phyloP scores from a whole-genome alignment of 345 rosid genomes.

The Nephelium lappaceum region DNA sequence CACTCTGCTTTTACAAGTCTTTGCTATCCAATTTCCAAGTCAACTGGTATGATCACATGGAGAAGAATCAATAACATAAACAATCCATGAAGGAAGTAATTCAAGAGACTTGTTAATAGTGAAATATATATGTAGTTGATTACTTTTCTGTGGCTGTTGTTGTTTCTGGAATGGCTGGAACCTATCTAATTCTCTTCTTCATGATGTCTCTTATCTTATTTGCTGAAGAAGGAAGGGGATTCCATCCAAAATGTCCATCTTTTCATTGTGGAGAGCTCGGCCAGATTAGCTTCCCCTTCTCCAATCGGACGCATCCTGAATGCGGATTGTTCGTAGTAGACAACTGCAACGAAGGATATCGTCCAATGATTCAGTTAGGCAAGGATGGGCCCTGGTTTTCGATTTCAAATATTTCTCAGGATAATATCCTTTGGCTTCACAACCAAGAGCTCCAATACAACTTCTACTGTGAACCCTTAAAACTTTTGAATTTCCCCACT shows the following conservation, averaged over 20 bases:
- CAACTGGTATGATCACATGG: neutral
- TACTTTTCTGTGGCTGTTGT: too few relatives aligned
- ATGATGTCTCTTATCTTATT: neutral
- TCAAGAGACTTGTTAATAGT: slow-evolving; percentile 13
- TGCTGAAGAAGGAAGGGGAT: slow-evolving; percentile 2
- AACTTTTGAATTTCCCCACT: slow-evolving; percentile 29
- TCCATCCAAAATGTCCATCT: neutral
- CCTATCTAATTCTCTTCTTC: too few relatives aligned
- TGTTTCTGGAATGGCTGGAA: neutral
- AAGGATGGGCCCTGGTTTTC: slow-evolving; percentile 26
- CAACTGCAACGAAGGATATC: slow-evolving; percentile 16
- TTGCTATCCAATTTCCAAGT: too few relatives aligned
- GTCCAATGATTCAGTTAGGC: slow-evolving; percentile 35
- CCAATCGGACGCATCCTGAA: neutral
- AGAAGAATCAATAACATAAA: neutral
- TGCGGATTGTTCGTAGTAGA: slow-evolving; percentile 39
- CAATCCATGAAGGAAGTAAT: neutral
- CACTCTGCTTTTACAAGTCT: too few relatives aligned
- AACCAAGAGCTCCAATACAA: slow-evolving; percentile 20
- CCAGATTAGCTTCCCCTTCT: slow-evolving; percentile 20
- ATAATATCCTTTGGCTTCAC: slow-evolving; percentile 17
- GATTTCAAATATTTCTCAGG: slow-evolving; percentile 33
- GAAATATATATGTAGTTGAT: too few relatives aligned
- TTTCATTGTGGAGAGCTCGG: slow-evolving; percentile 29
- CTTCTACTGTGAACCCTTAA: slow-evolving; percentile 25